These are phyloP conservation scores for Aureobasidium sp. DNA, from an alignment of 2,329 filamentous ascomycete genomes.

Conservation along the genomic window DNA sequence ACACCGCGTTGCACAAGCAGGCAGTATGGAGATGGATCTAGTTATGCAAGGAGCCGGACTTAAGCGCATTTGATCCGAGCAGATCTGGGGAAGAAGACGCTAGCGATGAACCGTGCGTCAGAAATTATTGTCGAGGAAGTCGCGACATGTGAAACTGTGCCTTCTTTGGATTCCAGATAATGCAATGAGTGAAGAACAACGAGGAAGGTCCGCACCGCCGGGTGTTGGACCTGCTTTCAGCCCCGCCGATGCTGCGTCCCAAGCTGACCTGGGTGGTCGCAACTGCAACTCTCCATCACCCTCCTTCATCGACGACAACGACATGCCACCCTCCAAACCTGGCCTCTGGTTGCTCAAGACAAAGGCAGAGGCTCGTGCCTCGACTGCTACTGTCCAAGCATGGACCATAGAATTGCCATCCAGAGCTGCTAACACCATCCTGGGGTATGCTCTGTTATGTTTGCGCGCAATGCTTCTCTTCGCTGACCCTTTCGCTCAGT, in stretches of 20 bases:
- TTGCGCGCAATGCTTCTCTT: not conserved
- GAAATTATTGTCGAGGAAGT: conserved; percentile 8
- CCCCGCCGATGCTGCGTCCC: not conserved
- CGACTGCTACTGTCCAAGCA: conserved; percentile 47
- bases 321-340: conserved; percentile 16
- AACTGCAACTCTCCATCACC: not conserved
- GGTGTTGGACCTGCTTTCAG: conserved; percentile 11
- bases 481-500: conserved; percentile 22
- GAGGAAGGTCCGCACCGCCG: conserved; percentile 11
- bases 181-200: conserved; percentile 12
- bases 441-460: conserved; percentile 49
- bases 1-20: conserved; percentile 6
- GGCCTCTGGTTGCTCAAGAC: conserved; percentile 37
- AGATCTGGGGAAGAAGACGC: conserved; percentile 6
- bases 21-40: not conserved
- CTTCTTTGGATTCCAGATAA: not conserved
- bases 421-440: conserved; percentile 61
- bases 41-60: conserved; percentile 5
- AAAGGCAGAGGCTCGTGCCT: conserved; percentile 42
- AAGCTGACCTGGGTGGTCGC: not conserved
- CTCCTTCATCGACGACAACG: conserved; percentile 14
- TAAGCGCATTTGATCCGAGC: not conserved
- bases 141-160: not conserved
- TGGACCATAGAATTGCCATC: conserved; percentile 66
- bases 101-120: conserved; percentile 7